A percentile compares a stretch with the other conserved stretches of the same genome.
Conservation (phyloP, 192 early-diverging fungal genomes). For the Cladochytrium replicatum region DNA sequence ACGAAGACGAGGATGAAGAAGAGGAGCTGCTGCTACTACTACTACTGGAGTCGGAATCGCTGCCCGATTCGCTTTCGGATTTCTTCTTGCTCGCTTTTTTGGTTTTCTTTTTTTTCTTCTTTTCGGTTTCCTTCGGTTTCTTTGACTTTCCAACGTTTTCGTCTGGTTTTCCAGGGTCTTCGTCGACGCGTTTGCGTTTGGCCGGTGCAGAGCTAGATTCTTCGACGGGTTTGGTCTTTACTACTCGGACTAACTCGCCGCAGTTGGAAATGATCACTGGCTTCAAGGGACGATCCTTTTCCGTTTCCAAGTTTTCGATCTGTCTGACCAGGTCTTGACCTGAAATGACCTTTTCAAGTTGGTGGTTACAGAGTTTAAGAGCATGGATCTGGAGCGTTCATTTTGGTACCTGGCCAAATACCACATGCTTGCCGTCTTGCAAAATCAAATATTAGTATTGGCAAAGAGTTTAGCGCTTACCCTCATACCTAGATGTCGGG, state of each 20-base stretch:
- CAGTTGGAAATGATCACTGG: constrained; percentile 72
- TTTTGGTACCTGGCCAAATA: constrained; percentile 67
- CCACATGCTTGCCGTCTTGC: constrained; percentile 49
- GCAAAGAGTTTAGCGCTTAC: constrained; percentile 36
- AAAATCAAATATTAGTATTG: constrained; percentile 13
- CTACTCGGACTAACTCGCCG: constrained; percentile 66
- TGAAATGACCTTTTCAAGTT: too few relatives aligned
- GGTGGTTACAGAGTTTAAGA: too few relatives aligned
- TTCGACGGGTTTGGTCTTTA: constrained; percentile 1
- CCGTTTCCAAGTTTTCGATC: constrained; percentile 69
- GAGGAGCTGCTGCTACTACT: constrained; percentile 3
- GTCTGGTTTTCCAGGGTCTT: not conserved
- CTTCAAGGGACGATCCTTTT: constrained; percentile 71
- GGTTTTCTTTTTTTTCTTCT: constrained; percentile 2
- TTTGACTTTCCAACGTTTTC: constrained; percentile 4
- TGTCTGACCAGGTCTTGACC: constrained; percentile 66
- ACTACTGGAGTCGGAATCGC: too few relatives aligned
- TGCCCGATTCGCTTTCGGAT: constrained; percentile 10
- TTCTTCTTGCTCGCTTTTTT: constrained; percentile 13
- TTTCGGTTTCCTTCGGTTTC: constrained; percentile 7
- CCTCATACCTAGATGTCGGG: constrained; percentile 66
- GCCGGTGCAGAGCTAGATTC: not conserved
- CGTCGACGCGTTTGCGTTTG: constrained; percentile 6
- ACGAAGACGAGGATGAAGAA: constrained; percentile 14
- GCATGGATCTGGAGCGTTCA: too few relatives aligned